These are phyloP conservation scores for Lichtheimia corymbifera DNA, from an alignment of 371 early-diverging fungal genomes.

Conservation along the genomic window DNA sequence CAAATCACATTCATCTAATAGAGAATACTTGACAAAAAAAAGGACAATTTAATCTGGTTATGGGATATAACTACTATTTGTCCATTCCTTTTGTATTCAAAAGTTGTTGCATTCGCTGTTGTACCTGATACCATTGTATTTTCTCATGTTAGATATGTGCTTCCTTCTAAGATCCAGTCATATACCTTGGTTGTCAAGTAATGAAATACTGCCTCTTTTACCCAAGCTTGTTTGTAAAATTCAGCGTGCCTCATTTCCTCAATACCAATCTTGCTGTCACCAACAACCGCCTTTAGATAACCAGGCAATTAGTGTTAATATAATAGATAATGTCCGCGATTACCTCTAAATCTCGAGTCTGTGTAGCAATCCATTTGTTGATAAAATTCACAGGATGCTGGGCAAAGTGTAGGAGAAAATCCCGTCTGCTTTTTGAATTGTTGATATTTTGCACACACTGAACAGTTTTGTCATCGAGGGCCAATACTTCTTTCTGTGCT, in stretches of 20 bases:
- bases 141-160: not conserved
- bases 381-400: conserved; percentile 87
- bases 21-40: too few relatives aligned
- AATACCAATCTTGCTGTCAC: conserved; percentile 78
- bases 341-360: conserved; percentile 88
- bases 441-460: conserved; percentile 80
- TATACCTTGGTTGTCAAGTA: conserved; percentile 72
- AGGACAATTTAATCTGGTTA: too few relatives aligned
- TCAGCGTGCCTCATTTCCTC: conserved; percentile 80
- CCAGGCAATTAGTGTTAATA: not conserved
- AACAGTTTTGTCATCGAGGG: conserved; percentile 66
- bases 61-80: not conserved
- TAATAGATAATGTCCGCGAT: too few relatives aligned
- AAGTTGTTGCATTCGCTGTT: conserved; percentile 54
- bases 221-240: conserved; percentile 85
- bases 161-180: not conserved
- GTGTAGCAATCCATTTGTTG: conserved; percentile 89
- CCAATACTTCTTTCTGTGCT: conserved; percentile 56
- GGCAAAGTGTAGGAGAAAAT: conserved; percentile 88
- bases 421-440: conserved; percentile 86
- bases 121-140: conserved; percentile 25
- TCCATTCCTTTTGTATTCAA: conserved; percentile 30
- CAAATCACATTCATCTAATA: too few relatives aligned
- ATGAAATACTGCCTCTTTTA: conserved; percentile 89
- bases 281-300: conserved; percentile 65